These are phyloP conservation scores for Colletotrichum camelliae DNA, from an alignment of 2,329 filamentous ascomycete species.

Conservation along the genomic window DNA sequence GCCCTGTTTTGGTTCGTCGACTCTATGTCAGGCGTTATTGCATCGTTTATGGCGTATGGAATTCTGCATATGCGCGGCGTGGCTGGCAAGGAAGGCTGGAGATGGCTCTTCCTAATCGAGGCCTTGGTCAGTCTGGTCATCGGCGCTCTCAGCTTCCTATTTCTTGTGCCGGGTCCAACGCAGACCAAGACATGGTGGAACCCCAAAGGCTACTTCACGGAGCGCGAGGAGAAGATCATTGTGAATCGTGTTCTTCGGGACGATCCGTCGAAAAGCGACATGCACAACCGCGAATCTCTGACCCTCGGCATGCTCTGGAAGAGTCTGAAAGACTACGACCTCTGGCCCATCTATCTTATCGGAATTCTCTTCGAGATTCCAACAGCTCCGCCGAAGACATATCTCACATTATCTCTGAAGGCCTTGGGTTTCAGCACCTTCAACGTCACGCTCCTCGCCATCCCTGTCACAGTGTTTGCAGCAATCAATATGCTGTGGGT, in stretches of 20 bases:
- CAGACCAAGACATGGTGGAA: not conserved
- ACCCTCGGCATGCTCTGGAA: constrained; percentile 51
- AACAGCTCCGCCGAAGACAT: constrained; percentile 47
- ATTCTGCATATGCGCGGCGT: constrained; percentile 45
- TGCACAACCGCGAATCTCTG: constrained; percentile 63
- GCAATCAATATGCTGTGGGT: constrained; percentile 39
- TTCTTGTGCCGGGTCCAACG: constrained; percentile 22
- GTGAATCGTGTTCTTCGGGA: constrained; percentile 63
- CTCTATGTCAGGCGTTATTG: constrained; percentile 43
- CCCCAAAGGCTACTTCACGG: constrained; percentile 56
- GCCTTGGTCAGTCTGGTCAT: constrained; percentile 12
- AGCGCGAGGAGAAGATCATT: constrained; percentile 59
- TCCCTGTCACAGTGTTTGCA: constrained; percentile 36
- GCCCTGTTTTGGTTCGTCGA: constrained; percentile 47
- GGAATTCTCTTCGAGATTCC: constrained; percentile 55
- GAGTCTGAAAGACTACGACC: constrained; percentile 57
- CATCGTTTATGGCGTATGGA: constrained; percentile 42
- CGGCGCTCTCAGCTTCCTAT: not conserved
- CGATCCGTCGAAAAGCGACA: constrained; percentile 60
- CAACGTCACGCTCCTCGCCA: constrained; percentile 55
- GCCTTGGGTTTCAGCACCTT: constrained; percentile 57
- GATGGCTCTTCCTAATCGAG: constrained; percentile 63
- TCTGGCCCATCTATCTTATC: constrained; percentile 61
- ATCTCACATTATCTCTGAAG: constrained; percentile 59
- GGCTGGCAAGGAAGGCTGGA: constrained; percentile 40